A percentile compares a stretch with the other conserved stretches of the same genome.
Conservation (phyloP, 2,329 filamentous ascomycete species). For the Microdochium bolleyi region DNA sequence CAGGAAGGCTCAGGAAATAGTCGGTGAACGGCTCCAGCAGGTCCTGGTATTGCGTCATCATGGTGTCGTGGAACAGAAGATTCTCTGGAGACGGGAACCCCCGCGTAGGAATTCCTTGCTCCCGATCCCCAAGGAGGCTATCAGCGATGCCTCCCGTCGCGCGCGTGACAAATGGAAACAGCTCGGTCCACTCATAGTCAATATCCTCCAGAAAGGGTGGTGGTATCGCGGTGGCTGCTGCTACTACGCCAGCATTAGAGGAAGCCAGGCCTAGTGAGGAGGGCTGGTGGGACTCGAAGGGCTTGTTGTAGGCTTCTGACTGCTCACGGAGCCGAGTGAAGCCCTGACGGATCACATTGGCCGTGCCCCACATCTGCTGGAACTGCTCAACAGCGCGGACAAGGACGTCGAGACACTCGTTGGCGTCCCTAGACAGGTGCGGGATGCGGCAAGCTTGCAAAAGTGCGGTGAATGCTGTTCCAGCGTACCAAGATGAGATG, state of each 20-base stretch:
- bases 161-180: constrained; percentile 24
- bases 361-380: constrained; percentile 25
- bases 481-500: constrained; percentile 33
- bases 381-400: constrained; percentile 22
- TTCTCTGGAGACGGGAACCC: constrained; percentile 11
- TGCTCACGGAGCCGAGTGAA: constrained; percentile 17
- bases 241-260: neutral
- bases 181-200: constrained; percentile 21
- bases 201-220: too few species aligned
- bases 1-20: constrained; percentile 8
- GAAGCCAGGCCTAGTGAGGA: neutral
- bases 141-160: constrained; percentile 19
- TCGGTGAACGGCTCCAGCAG: constrained; percentile 10
- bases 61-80: constrained; percentile 11
- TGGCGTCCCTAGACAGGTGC: constrained; percentile 18
- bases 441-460: constrained; percentile 27
- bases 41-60: constrained; percentile 14
- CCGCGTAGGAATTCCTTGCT: constrained; percentile 8
- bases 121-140: constrained; percentile 12
- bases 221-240: too few species aligned
- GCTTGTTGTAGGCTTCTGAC: constrained; percentile 1
- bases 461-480: constrained; percentile 30
- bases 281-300: neutral
- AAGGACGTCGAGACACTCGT: constrained; percentile 23
- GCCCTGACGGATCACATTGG: constrained; percentile 22